Evolutionary conservation across 192 early-diverging fungal species (phyloP), one percentile per base, ranked within the genome.

Genomic region (Radiomyces spectabilis): DNA sequence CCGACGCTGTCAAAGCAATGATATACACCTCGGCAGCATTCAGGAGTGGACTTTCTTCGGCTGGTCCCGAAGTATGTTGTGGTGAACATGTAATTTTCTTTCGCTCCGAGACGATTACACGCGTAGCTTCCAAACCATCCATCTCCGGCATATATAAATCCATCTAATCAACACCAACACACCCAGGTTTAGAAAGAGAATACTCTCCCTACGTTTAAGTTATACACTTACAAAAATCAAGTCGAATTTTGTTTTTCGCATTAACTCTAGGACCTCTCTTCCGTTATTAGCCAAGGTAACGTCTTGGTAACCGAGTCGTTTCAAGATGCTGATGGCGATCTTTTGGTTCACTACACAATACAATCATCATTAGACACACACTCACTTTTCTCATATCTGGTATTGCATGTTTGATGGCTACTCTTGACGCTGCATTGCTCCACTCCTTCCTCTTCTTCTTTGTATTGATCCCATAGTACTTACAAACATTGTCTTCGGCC

Each of bases 1-100:
- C 77, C 3, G 71, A 76, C 8, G 77, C 77, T 5, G 77, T 79
- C 2, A 79, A 53, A 1, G 77, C 77, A 61, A 79, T 76, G 29
- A 79, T 75, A 51, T 75, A 74, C 2, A 76, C 50, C 43, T 79
- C 70, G 35, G 54, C 27, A 13, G 54, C 56, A 26, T 69, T 69
- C 5, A 53, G 19, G 7, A 69, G 32, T n/a, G 49, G 21, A 13
- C 19, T 41, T 26, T 54, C 43, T 25, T 46, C 40, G 3, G 13
- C 4, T 2, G 29, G 21, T 3, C 30, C 0, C 13, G 41, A 30
- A 9, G 41, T 21, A 12, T 43, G 33, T 25, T 61, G 52, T n/a
- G n/a, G n/a, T n/a, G n/a, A n/a, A n/a, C n/a, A n/a, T n/a, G 5
- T 44, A 26, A 12, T 22, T 12, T 0, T 9, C 8, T 44, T 1